Percentiles rank a stretch among this genome's conserved stretches.
These are phyloP conservation scores for Fomitiporia mediterranea DNA, from an alignment of 1,284 basidiomycete species.

Conservation along the genomic window DNA sequence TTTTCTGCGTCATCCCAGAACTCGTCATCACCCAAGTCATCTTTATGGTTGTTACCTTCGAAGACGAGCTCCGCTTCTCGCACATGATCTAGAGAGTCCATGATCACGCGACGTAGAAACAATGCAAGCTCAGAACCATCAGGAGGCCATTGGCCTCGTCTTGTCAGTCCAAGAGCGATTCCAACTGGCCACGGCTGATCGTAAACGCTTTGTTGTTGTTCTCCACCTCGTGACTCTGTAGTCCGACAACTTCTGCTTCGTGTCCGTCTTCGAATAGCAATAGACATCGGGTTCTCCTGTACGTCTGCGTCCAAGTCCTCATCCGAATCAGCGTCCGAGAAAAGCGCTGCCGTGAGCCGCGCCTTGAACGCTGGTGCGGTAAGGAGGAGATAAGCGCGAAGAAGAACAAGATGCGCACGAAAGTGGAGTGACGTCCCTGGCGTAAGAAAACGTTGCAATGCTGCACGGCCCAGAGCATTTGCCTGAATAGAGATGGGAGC, in stretches of 20 bases:
- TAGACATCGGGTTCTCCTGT: conserved; percentile 12
- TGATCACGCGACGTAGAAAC: conserved; percentile 72
- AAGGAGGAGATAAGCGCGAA: conserved; percentile 66
- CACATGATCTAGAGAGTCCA: conserved; percentile 52
- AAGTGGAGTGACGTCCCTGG: conserved; percentile 51
- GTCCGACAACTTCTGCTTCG: conserved; percentile 13
- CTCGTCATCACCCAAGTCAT: conserved; percentile 25
- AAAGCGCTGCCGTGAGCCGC: conserved; percentile 59
- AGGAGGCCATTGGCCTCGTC: conserved; percentile 73
- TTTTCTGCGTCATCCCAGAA: conserved; percentile 64
- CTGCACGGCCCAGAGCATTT: conserved; percentile 51
- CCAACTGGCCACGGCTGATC: conserved; percentile 67
- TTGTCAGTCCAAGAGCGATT: conserved; percentile 63
- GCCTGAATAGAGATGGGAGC: conserved; percentile 53
- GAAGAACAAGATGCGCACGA: conserved; percentile 55
- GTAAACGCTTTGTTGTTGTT: no score
- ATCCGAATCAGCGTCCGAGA: conserved; percentile 58
- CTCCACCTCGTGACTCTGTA: not conserved
- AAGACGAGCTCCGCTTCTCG: conserved; percentile 29
- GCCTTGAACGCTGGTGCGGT: conserved; percentile 61
- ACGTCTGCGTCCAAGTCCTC: conserved; percentile 27
- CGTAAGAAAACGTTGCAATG: conserved; percentile 56
- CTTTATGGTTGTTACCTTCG: not conserved
- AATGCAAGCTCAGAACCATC: conserved; percentile 80
- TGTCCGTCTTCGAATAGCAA: conserved; percentile 11